Conservation (phyloP, 345 rosid genomes). For the Eucalyptus pauciflora region DNA sequence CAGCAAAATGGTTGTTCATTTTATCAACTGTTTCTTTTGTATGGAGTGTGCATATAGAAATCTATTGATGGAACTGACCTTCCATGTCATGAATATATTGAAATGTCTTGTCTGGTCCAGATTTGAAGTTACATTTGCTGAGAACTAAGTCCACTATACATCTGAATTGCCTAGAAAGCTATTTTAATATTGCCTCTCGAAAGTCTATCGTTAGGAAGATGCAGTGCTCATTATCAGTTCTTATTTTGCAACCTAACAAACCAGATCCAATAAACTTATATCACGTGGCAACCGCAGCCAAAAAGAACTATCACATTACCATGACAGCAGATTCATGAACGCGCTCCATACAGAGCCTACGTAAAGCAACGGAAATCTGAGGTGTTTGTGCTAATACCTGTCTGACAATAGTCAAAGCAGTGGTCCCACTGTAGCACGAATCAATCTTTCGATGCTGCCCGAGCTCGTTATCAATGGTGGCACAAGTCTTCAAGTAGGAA, state of each 20-base stretch:
- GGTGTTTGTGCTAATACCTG: constrained; percentile 32
- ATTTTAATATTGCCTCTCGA: background rate
- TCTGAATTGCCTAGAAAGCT: background rate
- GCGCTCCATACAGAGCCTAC: background rate
- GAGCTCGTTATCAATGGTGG: constrained; percentile 68
- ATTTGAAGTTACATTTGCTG: background rate
- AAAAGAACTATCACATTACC: background rate
- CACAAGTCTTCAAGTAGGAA: constrained; percentile 71
- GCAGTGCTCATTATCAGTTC: background rate
- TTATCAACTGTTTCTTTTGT: background rate
- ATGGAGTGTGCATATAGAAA: background rate
- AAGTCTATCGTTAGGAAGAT: background rate
- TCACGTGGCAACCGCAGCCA: background rate
- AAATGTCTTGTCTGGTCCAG: background rate
- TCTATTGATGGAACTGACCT: background rate
- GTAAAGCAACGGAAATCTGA: background rate
- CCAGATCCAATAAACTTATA: background rate
- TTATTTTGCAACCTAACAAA: background rate
- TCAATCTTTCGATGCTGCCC: constrained; percentile 56
- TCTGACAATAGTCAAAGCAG: constrained; percentile 73
- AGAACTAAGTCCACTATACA: background rate
- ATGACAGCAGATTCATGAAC: background rate
- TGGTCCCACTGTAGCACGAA: constrained; percentile 75
- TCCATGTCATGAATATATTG: background rate
- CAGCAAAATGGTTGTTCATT: background rate